Evolutionary conservation across 257 asterid species (phyloP), one percentile per base, ranked within the genome.

Genomic region (Echites panduratus): DNA sequence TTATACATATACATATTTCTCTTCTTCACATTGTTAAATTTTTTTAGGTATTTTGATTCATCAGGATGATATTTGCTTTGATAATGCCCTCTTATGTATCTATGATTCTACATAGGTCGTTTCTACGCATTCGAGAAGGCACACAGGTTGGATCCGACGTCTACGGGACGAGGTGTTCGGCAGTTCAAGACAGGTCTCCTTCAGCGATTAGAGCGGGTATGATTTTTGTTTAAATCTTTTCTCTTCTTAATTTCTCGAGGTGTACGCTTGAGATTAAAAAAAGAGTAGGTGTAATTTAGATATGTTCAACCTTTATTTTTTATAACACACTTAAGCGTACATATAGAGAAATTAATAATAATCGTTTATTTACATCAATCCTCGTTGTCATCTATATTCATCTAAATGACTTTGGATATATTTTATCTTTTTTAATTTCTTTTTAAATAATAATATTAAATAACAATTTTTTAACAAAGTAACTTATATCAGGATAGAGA

Each of bases 111-210:
- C 38, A 50, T n/a, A 75, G 99, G 99, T 75, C 97, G 99, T 22
- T 90, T 95, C 85, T 95, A 95, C 78, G 99, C 99, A 17, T 92
- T 95, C 64, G 99, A 95, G 85, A 95, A 95, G 89, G 97, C 99
- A 53, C 93, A 90, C 78, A 86, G 99, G 67, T 68, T 90, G 86
- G 99, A 95, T 66, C 96, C 89, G 0, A 86, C 86, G 80, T 95
- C 99, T 17, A 88, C 93, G 59, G 99, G 99, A 50, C 97, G 99
- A 78, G 99, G 99, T 75, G 99, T 95, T 54, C 90, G 98, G 14
- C 99, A 95, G 73, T 95, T 95, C 80, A 95, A 95, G 75, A 95
- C 99, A 22, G 90, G 90, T 77, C 96, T 95, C 70, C 95, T 88
- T 76, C 99, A 92, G 75, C 91, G 99, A 59, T 78, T 95, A 58